These are phyloP conservation scores for Cystoisospora suis DNA, from an alignment of 169 alveolate species.

Conservation along the genomic window DNA sequence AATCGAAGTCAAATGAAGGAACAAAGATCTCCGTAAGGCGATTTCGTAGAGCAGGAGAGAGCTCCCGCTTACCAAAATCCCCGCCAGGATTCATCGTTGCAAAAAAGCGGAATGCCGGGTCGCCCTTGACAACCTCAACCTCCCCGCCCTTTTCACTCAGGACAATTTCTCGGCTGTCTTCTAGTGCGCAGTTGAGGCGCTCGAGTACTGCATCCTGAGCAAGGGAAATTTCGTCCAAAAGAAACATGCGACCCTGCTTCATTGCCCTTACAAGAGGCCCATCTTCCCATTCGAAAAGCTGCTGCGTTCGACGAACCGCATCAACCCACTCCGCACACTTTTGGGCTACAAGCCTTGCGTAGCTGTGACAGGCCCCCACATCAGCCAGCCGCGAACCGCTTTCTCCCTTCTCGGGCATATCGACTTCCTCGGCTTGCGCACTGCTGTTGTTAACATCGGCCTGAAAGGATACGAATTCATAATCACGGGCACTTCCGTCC, in stretches of 20 bases:
- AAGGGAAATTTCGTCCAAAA: conserved; percentile 98
- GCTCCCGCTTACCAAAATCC: conserved; percentile 99
- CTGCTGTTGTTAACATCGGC: too few relatives aligned
- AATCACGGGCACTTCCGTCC: too few relatives aligned
- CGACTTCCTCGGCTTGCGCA: too few relatives aligned
- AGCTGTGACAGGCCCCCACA: conserved; percentile 93
- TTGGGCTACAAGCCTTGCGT: conserved; percentile 8
- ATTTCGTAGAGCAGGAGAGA: conserved; percentile 98
- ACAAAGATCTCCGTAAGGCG: conserved; percentile 98
- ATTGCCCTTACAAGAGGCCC: conserved; percentile 98
- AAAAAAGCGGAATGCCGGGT: conserved; percentile 90
- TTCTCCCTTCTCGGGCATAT: neutral
- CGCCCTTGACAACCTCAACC: conserved; percentile 73
- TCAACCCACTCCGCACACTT: conserved; percentile 25
- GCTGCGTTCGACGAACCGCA: conserved; percentile 62
- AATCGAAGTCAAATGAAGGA: conserved; percentile 66
- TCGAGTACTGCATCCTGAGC: conserved; percentile 99
- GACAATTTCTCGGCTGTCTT: conserved; percentile 79
- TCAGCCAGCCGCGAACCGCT: conserved; percentile 88
- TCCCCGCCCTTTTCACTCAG: conserved; percentile 77
- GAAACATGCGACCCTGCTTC: conserved; percentile 93
- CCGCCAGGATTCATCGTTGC: conserved; percentile 99
- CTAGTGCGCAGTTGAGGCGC: conserved; percentile 97
- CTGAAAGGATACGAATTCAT: too few relatives aligned
- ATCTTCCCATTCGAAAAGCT: conserved; percentile 97